phyloP scores from a whole-genome alignment of 805 yeast species.

The Tetrapisispora pingtungensis region DNA sequence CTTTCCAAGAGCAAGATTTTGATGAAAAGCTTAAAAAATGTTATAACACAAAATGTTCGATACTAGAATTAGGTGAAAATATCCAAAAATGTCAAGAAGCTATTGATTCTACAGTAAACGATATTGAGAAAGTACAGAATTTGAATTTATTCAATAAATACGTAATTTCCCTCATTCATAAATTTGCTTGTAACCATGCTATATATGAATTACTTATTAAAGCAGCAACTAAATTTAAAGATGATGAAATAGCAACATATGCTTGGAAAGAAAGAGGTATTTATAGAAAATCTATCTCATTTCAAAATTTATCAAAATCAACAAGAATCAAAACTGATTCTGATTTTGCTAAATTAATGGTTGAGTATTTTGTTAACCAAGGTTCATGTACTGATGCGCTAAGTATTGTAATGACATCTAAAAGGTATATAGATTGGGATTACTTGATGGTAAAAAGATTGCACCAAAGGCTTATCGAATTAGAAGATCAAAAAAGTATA shows the following conservation, averaged over 20 bases:
- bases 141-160: constrained; percentile 5
- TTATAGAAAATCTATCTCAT: constrained; percentile 47
- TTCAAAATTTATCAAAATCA: constrained; percentile 46
- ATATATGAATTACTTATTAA: constrained; percentile 52
- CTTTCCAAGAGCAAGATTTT: constrained; percentile 19
- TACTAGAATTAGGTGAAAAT: no score
- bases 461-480: constrained; percentile 30
- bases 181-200: constrained; percentile 35
- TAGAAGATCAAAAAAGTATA: constrained; percentile 36
- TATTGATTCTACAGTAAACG: no score
- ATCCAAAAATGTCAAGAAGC: neutral
- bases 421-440: constrained; percentile 62
- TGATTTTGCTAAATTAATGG: constrained; percentile 61
- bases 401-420: constrained; percentile 55
- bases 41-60: neutral
- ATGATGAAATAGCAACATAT: constrained; percentile 47
- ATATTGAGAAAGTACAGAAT: neutral
- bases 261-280: constrained; percentile 75
- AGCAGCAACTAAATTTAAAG: constrained; percentile 51
- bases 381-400: constrained; percentile 59
- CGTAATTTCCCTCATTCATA: constrained; percentile 18
- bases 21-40: constrained; percentile 6
- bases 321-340: constrained; percentile 16
- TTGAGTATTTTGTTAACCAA: constrained; percentile 44
- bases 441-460: constrained; percentile 37